Evolutionary conservation across 2,329 filamentous ascomycete genomes (phyloP), one percentile per base, ranked within the genome.

Genomic region (Pseudogymnoascus sp.): DNA sequence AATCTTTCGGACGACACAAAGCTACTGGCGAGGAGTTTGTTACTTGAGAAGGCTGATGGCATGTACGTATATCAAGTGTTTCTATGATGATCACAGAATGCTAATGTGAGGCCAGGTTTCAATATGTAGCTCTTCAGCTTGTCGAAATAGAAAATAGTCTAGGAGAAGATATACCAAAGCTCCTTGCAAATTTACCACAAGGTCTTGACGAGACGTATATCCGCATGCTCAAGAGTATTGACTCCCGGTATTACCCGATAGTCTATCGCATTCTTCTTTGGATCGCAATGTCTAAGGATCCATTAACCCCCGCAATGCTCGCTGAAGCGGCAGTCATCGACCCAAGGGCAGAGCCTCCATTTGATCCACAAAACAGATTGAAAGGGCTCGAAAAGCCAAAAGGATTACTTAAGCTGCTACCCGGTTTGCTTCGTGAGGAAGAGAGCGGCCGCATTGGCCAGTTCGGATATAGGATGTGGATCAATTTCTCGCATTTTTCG

Each of bases 21-120:
- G 37, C 6, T 11, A 24, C 14, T 43, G 4, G 62, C 62, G 3
- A 63, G 24, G 16, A 31, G n/a, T 4, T 11, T 14, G 16, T 26
- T 63, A 10, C 31, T 63, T 12, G n/a, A 50, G 26, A 63, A 63
- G n/a, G 62, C 62, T 1, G 62, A 63, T 35, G 62, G 62, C 56
- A 63, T 63, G 62, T 63, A 38, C 4, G 62, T 61, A n/a, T 50
- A 26, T 50, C 5, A 50, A 26, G 2, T 10, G 4, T 43, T n/a
- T 50, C 6, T n/a, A n/a, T 26, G 1, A 7, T n/a, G 1, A 4
- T n/a, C 8, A 26, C 3, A 50, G 12, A 26, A n/a, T 7, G 14
- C 22, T 50, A 26, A 50, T 50, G 26, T 10, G 11, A n/a, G 22
- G 2, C 6, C 22, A 50, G 43, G 43, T 50, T 50, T 50, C 43